phyloP scores from a whole-genome alignment of 2,329 filamentous ascomycete species.

The Claviceps sorghi region DNA sequence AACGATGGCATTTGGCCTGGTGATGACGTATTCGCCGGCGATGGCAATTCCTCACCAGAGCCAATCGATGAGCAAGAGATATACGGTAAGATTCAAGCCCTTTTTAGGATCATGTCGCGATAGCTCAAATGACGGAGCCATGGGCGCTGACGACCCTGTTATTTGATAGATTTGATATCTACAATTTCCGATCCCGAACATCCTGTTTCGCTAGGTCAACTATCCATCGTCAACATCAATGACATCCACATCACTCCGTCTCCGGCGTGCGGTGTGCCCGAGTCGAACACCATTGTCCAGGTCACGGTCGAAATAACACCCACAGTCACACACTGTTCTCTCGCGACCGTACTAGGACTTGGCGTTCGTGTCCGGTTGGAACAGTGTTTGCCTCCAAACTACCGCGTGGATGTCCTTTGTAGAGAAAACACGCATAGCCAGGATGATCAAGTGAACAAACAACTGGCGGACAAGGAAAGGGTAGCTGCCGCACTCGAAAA shows the following conservation, averaged over 20 bases:
- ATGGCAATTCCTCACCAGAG: slow-evolving; percentile 48
- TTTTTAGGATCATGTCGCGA: background rate
- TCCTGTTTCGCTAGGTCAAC: slow-evolving; percentile 78
- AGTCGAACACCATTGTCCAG: slow-evolving; percentile 44
- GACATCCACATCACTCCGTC: slow-evolving; percentile 62
- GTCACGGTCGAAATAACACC: slow-evolving; percentile 86
- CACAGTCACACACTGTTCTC: slow-evolving; percentile 90
- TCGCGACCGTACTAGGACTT: slow-evolving; percentile 90
- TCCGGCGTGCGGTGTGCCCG: slow-evolving; percentile 23
- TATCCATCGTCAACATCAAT: slow-evolving; percentile 89
- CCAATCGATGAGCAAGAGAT: slow-evolving; percentile 96
- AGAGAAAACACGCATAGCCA: slow-evolving; percentile 94
- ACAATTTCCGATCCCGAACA: slow-evolving; percentile 95
- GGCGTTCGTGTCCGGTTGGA: slow-evolving; percentile 85
- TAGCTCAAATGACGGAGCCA: too few species aligned
- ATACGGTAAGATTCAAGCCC: slow-evolving; percentile 48
- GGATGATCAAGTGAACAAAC: slow-evolving; percentile 92
- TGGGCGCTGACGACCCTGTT: background rate
- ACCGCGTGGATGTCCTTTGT: slow-evolving; percentile 81
- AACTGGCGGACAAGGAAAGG: slow-evolving; percentile 88
- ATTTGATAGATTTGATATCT: slow-evolving; percentile 64
- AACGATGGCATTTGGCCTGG: slow-evolving; percentile 21
- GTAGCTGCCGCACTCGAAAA: slow-evolving; percentile 93
- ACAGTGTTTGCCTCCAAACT: slow-evolving; percentile 79
- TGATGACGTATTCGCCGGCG: slow-evolving; percentile 27